Base-by-base conservation (phyloP, 257 asterid genomes). In the Solanum medicagineum region DNA sequence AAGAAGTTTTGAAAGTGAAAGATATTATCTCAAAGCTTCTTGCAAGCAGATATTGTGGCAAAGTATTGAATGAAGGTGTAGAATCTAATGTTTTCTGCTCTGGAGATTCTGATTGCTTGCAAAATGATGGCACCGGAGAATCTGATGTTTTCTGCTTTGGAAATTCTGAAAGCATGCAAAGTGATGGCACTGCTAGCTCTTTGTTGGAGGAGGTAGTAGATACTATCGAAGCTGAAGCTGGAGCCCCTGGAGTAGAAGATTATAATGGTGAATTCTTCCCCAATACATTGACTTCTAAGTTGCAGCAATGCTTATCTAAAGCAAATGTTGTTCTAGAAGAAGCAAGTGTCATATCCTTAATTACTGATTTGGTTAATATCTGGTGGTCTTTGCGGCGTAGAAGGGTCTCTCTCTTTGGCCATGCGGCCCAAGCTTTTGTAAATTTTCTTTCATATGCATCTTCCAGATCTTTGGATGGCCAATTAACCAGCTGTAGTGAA, bases 321-420 rank as follows among this genome's bases (percentile, higher is more conserved):
- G 88, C 92, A 77, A 87, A 86, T 80, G 81, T 90, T 74, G 55
- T 85, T 80, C 81, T 91, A 85, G 90, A 86, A 77, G 94, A 92
- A 84, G 93, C 92, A 85, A 85, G 68, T 87, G 86, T 86, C 85
- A 80, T 80, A 29, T 88, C 95, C 83, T 55, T 86, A 85, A 89
- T 93, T 85, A 88, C 88, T 84, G 93, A 90, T 90, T 89, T 97
- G 90, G 91, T 89, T 89, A 93, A 90, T 90, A 86, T 93, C 85
- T 97, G 97, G 95, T 90, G 95, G 97, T 92, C 95, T 83, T 92
- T 97, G 90, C 92, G 99, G 89, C 89, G 88, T 85, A 92, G 98
- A 90, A 90, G 94, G 89, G 93, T 95, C 88, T 92, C 94, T 86
- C 94, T 97, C 77, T 95, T 95, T 92, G 98, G 99, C 87, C 94